Evolutionary conservation across 169 alveolate genomes (phyloP).

Genomic region (Plasmodium inui): DNA sequence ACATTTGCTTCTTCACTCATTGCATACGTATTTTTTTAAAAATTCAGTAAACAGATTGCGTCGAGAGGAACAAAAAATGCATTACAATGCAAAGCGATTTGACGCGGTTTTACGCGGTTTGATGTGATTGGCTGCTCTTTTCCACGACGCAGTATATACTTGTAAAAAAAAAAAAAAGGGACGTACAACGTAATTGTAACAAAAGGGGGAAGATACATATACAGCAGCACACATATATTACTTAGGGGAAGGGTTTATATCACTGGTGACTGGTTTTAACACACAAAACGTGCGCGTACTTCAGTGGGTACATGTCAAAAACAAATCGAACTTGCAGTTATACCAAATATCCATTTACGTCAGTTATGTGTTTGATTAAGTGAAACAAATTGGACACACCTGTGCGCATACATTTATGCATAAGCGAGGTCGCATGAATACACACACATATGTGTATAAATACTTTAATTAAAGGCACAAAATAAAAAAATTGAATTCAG

Average conservation of each 20-base stretch:
- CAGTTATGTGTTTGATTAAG: not conserved
- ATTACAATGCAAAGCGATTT: not conserved
- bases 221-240: not conserved
- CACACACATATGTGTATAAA: not conserved
- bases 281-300: constrained; percentile 2
- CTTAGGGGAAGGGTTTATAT: not conserved
- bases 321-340: constrained; percentile 25
- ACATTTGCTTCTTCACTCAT: not conserved
- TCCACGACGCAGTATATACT: not conserved
- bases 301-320: constrained; percentile 11
- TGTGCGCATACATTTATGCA: not conserved
- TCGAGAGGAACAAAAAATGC: not conserved
- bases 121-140: not conserved
- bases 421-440: not conserved
- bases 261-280: constrained; percentile 16
- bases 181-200: not conserved
- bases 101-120: not conserved
- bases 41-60: constrained; percentile 2
- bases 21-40: constrained; percentile 1
- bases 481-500: not conserved
- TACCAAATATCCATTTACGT: constrained; percentile 15
- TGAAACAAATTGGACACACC: constrained; percentile 6
- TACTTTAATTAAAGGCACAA: not conserved
- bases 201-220: not conserved
- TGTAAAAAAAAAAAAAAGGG: not conserved